Percentiles rank a stretch among this genome's conserved stretches.
phyloP scores from a whole-genome alignment of 805 yeast genomes.

The Candida rishiriensis region DNA sequence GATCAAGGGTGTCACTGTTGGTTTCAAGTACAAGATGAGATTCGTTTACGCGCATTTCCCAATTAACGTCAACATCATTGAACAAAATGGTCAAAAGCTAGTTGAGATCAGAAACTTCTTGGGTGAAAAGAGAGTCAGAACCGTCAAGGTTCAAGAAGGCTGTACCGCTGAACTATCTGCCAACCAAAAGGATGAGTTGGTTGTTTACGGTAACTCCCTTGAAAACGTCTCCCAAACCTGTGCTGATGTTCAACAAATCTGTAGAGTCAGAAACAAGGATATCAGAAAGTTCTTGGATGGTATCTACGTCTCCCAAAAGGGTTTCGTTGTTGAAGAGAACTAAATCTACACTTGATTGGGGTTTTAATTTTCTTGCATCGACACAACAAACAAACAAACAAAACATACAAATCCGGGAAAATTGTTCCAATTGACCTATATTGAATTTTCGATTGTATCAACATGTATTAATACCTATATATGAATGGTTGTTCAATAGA shows the following conservation, averaged over 20 bases:
- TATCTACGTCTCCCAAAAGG: slow-evolving; percentile 97
- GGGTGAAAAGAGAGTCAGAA: slow-evolving; percentile 98
- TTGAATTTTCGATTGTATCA: too few species aligned
- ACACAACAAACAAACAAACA: too few species aligned
- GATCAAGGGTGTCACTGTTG: slow-evolving; percentile 98
- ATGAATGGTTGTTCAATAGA: too few species aligned
- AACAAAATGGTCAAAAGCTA: slow-evolving; percentile 64
- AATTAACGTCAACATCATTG: slow-evolving; percentile 91
- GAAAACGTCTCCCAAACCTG: slow-evolving; percentile 98
- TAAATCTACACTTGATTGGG: neutral
- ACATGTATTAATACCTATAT: too few species aligned
- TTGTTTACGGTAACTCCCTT: slow-evolving; percentile 90
- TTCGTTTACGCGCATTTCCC: slow-evolving; percentile 99
- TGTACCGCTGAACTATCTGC: slow-evolving; percentile 79
- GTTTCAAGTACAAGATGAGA: slow-evolving; percentile 99
- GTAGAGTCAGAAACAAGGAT: slow-evolving; percentile 99
- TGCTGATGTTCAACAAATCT: slow-evolving; percentile 96
- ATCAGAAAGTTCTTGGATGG: slow-evolving; percentile 99
- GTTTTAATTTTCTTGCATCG: too few species aligned
- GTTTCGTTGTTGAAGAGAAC: slow-evolving; percentile 61
- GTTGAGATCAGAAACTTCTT: slow-evolving; percentile 99
- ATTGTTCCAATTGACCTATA: too few species aligned
- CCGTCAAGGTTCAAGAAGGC: slow-evolving; percentile 82
- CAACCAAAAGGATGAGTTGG: slow-evolving; percentile 89
- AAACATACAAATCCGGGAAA: too few species aligned